These are phyloP conservation scores for Keithomyces neogunnii DNA, from an alignment of 2,329 filamentous ascomycete species.

Conservation along the genomic window DNA sequence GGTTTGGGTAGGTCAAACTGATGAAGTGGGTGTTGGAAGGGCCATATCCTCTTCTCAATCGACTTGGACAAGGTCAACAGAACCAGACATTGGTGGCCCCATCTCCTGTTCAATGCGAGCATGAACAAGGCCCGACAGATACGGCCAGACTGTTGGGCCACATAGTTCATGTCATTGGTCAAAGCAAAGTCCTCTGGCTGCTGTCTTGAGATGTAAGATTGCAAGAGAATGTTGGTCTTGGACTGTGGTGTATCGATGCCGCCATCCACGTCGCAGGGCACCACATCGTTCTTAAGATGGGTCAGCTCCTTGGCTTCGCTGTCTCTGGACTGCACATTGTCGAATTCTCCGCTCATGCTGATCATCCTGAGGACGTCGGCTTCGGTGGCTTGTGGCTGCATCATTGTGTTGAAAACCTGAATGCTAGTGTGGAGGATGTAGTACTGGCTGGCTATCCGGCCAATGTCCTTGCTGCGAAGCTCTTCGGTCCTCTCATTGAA, in stretches of 20 bases:
- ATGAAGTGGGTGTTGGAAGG: constrained; percentile 87
- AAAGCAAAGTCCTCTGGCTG: constrained; percentile 90
- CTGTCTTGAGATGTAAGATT: constrained; percentile 84
- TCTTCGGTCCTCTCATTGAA: constrained; percentile 95
- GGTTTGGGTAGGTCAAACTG: constrained; percentile 88
- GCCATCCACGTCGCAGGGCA: constrained; percentile 74
- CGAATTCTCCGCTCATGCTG: constrained; percentile 94
- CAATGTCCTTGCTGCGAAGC: constrained; percentile 87
- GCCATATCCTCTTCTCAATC: constrained; percentile 93
- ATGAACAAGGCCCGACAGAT: constrained; percentile 95
- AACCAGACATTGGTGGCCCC: constrained; percentile 92
- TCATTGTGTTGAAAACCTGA: constrained; percentile 93
- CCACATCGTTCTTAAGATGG: constrained; percentile 59
- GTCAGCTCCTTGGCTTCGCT: constrained; percentile 83
- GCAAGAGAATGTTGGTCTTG: constrained; percentile 92
- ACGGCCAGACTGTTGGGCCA: constrained; percentile 88
- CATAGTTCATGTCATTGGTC: constrained; percentile 85
- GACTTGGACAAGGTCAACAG: constrained; percentile 89
- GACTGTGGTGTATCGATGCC: constrained; percentile 63
- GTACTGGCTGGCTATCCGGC: constrained; percentile 92
- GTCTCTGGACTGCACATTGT: constrained; percentile 90
- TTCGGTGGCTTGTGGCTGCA: constrained; percentile 77
- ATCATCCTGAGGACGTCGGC: constrained; percentile 95
- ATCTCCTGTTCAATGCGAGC: constrained; percentile 89
- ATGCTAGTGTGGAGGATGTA: constrained; percentile 92